phyloP scores from a whole-genome alignment of 805 yeast genomes.

The Zygosaccharomyces bailii region DNA sequence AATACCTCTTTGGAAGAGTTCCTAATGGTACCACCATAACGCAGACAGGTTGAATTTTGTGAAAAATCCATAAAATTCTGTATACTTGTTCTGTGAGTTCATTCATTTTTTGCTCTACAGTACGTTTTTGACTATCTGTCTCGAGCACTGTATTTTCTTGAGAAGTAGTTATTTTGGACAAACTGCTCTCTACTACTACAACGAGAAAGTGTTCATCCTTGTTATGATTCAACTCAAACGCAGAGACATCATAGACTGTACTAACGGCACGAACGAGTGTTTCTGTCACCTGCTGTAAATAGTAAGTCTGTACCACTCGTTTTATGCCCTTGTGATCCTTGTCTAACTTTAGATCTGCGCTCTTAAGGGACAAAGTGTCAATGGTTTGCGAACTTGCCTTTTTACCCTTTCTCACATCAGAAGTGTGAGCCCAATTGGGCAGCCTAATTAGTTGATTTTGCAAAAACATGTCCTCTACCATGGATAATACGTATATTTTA shows the following conservation, averaged over 20 bases:
- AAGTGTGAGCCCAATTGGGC: conserved; percentile 38
- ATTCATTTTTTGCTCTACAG: conserved; percentile 30
- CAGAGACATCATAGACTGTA: conserved; percentile 83
- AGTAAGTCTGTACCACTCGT: conserved; percentile 48
- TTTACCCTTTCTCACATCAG: conserved; percentile 27
- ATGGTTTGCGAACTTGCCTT: conserved; percentile 7
- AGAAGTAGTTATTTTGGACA: conserved; percentile 35
- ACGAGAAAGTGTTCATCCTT: conserved; percentile 75
- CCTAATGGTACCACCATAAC: conserved; percentile 76
- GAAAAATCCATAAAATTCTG: conserved; percentile 45
- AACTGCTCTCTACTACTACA: conserved; percentile 73
- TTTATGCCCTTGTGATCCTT: conserved; percentile 8
- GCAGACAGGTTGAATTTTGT: conserved; percentile 76
- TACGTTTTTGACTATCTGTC: conserved; percentile 19
- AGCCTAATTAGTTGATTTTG: conserved; percentile 44
- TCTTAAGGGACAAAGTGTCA: conserved; percentile 2
- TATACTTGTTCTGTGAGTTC: conserved; percentile 35
- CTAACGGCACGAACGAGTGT: conserved; percentile 79
- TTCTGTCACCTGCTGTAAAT: conserved; percentile 80
- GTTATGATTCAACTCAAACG: conserved; percentile 57
- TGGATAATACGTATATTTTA: conserved; percentile 80
- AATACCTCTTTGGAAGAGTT: conserved; percentile 70
- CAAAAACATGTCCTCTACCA: conserved; percentile 86
- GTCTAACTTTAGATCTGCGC: background rate
- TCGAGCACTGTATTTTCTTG: conserved; percentile 10